Evolutionary conservation across 2,329 filamentous ascomycete species (phyloP), one percentile per base, ranked within the genome.

Genomic region (Xylogone sp.): DNA sequence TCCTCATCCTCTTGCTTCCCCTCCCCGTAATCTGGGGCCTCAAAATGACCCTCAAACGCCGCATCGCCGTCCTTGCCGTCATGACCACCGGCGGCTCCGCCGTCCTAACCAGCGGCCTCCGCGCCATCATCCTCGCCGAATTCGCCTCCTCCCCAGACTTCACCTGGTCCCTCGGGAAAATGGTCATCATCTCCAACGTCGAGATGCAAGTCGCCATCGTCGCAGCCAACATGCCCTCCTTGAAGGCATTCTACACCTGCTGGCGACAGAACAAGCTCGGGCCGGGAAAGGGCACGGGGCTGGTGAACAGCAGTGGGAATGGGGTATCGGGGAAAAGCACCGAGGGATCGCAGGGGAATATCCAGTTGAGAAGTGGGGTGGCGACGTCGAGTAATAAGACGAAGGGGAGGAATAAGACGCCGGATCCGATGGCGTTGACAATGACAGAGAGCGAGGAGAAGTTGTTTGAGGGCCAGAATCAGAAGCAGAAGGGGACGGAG

Each of bases 1-100:
- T 60, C 7, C 42, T 59, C 7, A 60, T 68, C 16, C 50, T 67
- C 10, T 43, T 67, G 12, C 58, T 65, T 1, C 67, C 67, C 2
- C 53, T 64, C 57, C 77, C 72, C 4, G 72, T 75, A 1, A 64
- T 72, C 50, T 75, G 70, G 3, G 73, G 61, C 27, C 67, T 71
- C 47, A 73, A 71, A 57, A 76, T 74, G 2, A 75, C 71, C 49
- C 19, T 56, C 6, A 48, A 43, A 27, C 53, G 56, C 39, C 56
- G 60, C 24, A 42, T 63, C 2, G 45, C 44, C n/a, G 53, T 63
- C 42, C 44, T 61, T 18, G 50, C 50, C 34, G 57, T 66, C 46
- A 58, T 69, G 48, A 53, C 57, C 19, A 62, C 64, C n/a, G 65
- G 68, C n/a, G 60, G 53, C 19, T 53, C 55, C 4, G 58, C 65